Conservation (phyloP, 1,284 basidiomycete genomes). For the Cutaneotrichosporon cutaneum region DNA sequence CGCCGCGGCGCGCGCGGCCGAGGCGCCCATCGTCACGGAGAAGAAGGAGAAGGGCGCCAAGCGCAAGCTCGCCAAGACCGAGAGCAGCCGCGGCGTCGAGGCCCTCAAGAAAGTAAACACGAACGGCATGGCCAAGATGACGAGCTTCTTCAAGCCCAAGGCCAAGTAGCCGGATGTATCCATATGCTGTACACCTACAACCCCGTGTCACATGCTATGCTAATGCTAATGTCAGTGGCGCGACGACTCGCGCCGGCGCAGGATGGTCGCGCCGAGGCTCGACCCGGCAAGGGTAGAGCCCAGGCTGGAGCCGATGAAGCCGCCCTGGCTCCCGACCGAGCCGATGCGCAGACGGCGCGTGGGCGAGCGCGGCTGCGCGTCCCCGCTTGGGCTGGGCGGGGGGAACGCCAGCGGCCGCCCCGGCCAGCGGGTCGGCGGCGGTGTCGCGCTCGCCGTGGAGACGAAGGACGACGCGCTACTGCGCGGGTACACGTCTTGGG, state of each 20-base stretch:
- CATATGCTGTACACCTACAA: constrained; percentile 10
- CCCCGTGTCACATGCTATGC: background rate
- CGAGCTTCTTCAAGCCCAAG: constrained; percentile 50
- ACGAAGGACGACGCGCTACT: constrained; percentile 19
- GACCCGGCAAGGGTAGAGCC: background rate
- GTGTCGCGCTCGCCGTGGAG: constrained; percentile 13
- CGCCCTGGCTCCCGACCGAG: background rate
- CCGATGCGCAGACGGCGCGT: constrained; percentile 1
- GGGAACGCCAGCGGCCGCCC: constrained; percentile 24
- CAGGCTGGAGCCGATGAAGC: background rate
- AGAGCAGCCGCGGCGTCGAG: constrained; percentile 41
- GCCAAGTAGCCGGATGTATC: constrained; percentile 15
- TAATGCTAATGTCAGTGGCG: background rate
- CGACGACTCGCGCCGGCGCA: background rate
- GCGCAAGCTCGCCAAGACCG: constrained; percentile 32
- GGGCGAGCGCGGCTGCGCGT: constrained; percentile 1
- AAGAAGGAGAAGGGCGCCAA: constrained; percentile 28
- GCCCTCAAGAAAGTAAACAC: constrained; percentile 50
- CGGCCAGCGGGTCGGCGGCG: constrained; percentile 13
- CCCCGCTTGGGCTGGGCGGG: constrained; percentile 9
- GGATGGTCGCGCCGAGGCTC: constrained; percentile 8
- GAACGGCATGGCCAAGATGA: constrained; percentile 46
- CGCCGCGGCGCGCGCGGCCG: constrained; percentile 37
- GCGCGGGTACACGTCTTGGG: constrained; percentile 9
- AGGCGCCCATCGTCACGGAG: constrained; percentile 24